Base-by-base conservation (phyloP, 2,329 filamentous ascomycete genomes). In the Emydomyces testavorans region DNA sequence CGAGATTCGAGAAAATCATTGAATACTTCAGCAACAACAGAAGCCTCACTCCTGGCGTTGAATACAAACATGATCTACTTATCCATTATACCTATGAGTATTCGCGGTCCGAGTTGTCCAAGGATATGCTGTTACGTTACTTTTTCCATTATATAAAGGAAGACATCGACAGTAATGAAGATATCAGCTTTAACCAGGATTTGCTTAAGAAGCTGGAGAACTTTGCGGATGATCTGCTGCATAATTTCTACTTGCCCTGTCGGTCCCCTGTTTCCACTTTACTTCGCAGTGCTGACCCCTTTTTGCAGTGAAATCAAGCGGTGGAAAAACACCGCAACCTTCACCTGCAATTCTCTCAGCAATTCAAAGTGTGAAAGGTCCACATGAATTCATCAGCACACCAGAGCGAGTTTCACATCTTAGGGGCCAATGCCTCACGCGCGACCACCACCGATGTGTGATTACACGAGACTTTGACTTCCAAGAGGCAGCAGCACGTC, bases 361-460 rank as follows among this genome's bases (percentile, higher is more conserved):
- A 26, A 41, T 52, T 26, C 50, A 52, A 45, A 24, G 43, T 21
- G 35, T 31, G 42, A 36, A 50, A 42, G 42, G 21, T 11, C 20
- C 13, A 7, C 46, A 42, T 42, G 45, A 51, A 18, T 31, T 37
- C n/a, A n/a, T 41, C 3, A 21, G 40, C n/a, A 49, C 39, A 42
- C 20, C 28, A 16, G 28, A 29, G 35, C 47, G 47, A 24, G 11
- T 49, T 24, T 49, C 39, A 37, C 3, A 38, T n/a, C 42, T 49
- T 32, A 29, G 47, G 24, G 39, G 37, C 28, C 48, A 52, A 26
- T 55, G 52, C 41, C 52, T 55, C 34, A 46, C 49, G 32, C 52
- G 53, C 35, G 53, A 55, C 40, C 51, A 35, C 29, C 46, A 56
- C 43, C 53, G 53, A 26, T 56, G 54, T 48, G 54, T 55, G 8